Base-by-base conservation (phyloP, 2,329 filamentous ascomycete species). In the Trichophyton equinum region DNA sequence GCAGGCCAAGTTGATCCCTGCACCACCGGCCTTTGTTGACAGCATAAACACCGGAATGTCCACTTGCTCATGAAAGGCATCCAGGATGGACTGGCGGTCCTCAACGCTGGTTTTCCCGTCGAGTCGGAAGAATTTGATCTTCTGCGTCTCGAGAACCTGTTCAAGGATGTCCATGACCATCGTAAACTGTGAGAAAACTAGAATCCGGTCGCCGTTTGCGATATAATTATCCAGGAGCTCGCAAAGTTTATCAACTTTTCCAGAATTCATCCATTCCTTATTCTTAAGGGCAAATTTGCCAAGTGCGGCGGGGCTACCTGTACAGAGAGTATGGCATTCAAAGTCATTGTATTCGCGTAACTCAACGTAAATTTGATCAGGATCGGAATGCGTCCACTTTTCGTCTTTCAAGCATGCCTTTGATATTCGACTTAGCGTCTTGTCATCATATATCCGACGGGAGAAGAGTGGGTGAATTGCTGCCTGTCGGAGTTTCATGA, bases 181-280 rank as follows among this genome's bases (percentile, higher is more conserved):
- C 5, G 89, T 89, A 73, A 97, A 99, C 68, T 96, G 91, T 53
- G 88, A 95, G 76, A 99, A 99, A 25, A 99, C 84, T 1, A 99
- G 81, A 0, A 89, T 86, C 3, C 92, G 86, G 71, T 96, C 91
- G 2, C 91, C 92, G 59, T 90, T 91, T 62, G 81, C 76, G 65
- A 86, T 85, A 74, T 90, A 96, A 13, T 80, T 75, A 9, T 79
- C 77, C 0, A 99, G 79, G 11, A 99, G 80, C 67, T 88, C 81
- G 27, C 90, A 79, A 27, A 97, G 82, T 66, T 88, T 87, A 65
- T 84, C 77, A n/a, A 97, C 85, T 72, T 99, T 99, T 62, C 92
- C 94, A 56, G 87, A 84, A 64, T 84, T 79, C 81, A 86, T 84
- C 84, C 83, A 87, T 65, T 85, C 82, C 36, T 82, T 71, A 61